phyloP scores from a whole-genome alignment of 306 rosid genomes.

The Castanea sativa region DNA sequence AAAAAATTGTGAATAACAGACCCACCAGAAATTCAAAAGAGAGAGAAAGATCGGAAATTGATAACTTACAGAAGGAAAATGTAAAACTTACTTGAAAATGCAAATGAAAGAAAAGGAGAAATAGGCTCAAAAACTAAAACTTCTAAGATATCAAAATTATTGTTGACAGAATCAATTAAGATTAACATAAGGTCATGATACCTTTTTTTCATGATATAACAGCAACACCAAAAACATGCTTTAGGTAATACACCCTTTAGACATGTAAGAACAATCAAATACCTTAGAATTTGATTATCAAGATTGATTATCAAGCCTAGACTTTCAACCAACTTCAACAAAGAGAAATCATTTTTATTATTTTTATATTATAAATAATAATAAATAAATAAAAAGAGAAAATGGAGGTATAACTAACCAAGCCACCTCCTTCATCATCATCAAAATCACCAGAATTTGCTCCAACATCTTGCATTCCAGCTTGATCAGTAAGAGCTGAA shows the following conservation, averaged over 20 bases:
- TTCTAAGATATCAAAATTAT: background rate
- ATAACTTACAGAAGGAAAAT: background rate
- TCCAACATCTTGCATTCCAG: slow-evolving; percentile 74
- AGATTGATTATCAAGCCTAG: background rate
- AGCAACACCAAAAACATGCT: no score
- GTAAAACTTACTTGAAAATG: background rate
- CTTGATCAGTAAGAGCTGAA: slow-evolving; percentile 83
- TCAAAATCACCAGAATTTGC: slow-evolving; percentile 87
- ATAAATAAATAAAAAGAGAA: slow-evolving; percentile 1
- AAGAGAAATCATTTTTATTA: background rate
- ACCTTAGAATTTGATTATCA: no score
- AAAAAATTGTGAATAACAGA: background rate
- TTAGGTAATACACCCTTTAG: no score
- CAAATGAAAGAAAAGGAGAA: background rate
- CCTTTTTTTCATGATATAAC: no score
- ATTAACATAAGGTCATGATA: no score
- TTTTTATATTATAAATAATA: background rate
- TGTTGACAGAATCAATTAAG: background rate
- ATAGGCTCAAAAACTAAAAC: background rate
- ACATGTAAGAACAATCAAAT: background rate
- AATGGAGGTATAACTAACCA: slow-evolving; percentile 48
- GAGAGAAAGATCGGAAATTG: background rate
- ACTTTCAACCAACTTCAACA: background rate
- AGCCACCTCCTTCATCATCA: slow-evolving; percentile 87
- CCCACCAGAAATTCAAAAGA: background rate